Conservation (phyloP, 495 filamentous ascomycete species). For the Achaetomiella virescens region DNA sequence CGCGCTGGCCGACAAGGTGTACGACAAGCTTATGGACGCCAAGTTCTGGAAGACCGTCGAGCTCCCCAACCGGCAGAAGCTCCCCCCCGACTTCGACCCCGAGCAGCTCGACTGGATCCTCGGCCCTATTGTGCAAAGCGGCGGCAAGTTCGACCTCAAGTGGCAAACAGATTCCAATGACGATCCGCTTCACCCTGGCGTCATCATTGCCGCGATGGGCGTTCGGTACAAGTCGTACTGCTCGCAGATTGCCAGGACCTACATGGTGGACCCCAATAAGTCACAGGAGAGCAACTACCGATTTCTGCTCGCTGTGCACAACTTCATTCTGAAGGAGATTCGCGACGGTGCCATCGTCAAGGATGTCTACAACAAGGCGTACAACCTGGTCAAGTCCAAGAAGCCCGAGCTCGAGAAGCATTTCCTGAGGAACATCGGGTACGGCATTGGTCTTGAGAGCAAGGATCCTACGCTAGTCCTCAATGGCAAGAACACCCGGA, state of each 20-base stretch:
- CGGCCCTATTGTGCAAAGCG: slow-evolving; percentile 88
- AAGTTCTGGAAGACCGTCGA: slow-evolving; percentile 85
- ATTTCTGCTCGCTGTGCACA: slow-evolving; percentile 79
- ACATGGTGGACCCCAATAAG: slow-evolving; percentile 93
- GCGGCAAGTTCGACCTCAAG: slow-evolving; percentile 87
- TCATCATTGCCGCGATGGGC: slow-evolving; percentile 87
- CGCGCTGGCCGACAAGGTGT: slow-evolving; percentile 72
- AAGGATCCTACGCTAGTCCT: slow-evolving; percentile 74
- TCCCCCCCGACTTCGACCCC: slow-evolving; percentile 83
- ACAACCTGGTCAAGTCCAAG: slow-evolving; percentile 68
- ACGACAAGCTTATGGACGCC: slow-evolving; percentile 80
- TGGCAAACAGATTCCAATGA: slow-evolving; percentile 67
- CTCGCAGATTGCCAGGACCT: slow-evolving; percentile 84
- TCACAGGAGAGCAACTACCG: slow-evolving; percentile 91
- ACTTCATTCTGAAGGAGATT: slow-evolving; percentile 78
- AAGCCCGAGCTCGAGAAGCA: slow-evolving; percentile 92
- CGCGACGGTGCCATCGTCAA: slow-evolving; percentile 81
- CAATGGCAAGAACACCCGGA: slow-evolving; percentile 74
- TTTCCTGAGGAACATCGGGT: slow-evolving; percentile 83
- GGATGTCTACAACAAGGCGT: slow-evolving; percentile 86
- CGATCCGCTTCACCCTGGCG: slow-evolving; percentile 81
- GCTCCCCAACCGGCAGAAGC: slow-evolving; percentile 59
- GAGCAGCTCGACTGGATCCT: slow-evolving; percentile 89
- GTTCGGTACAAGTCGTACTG: slow-evolving; percentile 92
- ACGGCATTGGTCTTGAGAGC: slow-evolving; percentile 87